Evolutionary conservation across 2,329 filamentous ascomycete genomes (phyloP), one percentile per base, ranked within the genome.

Genomic region (Chaetothyriales sp.): DNA sequence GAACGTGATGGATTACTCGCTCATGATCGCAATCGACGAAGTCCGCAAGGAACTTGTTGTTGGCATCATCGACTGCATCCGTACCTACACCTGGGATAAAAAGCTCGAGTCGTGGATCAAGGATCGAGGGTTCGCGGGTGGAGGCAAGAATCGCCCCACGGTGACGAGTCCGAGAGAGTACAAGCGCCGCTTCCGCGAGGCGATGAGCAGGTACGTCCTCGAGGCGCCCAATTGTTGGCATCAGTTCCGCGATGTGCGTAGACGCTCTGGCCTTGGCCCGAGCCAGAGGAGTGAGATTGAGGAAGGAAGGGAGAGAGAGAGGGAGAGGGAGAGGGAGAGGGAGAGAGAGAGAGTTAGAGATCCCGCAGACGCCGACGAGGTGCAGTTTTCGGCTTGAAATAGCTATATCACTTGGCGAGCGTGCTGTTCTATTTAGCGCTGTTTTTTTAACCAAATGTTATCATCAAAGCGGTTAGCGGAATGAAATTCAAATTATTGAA

Each of bases 61-160:
- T 1, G 92, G 92, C 4, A 97, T 98, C 63, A 97, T 98, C 58
- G 90, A 98, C 67, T 97, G 92, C 66, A 97, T 98, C 60, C 82
- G 92, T 51, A 98, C 92, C 0, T 98, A 97, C 66, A 98, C 92
- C 0, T 98, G 92, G 89, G 92, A 98, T 73, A 98, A 98, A 76
- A 95, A 95, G 66, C 78, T 98, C n/a, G 92, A 98, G 71, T 92
- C 85, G 51, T 98, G 92, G 92, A 95, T 98, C 77, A 98, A 98
- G 69, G 89, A 97, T 64, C 85, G 90, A 43, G 92, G 86, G 0
- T 88, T 89, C 62, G 57, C 54, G 4, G 81, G 82, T 5, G 81
- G 85, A 52, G 86, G 94, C 62, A 83, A 83, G 67, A 83, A 83
- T 61, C 79, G 88, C 56, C 94, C 94, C 7, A 98, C 92, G 0